A percentile compares a stretch with the other conserved stretches of the same genome.
Evolutionary conservation across 2,329 filamentous ascomycete species (phyloP).

Genomic region (Xylaria sp.): DNA sequence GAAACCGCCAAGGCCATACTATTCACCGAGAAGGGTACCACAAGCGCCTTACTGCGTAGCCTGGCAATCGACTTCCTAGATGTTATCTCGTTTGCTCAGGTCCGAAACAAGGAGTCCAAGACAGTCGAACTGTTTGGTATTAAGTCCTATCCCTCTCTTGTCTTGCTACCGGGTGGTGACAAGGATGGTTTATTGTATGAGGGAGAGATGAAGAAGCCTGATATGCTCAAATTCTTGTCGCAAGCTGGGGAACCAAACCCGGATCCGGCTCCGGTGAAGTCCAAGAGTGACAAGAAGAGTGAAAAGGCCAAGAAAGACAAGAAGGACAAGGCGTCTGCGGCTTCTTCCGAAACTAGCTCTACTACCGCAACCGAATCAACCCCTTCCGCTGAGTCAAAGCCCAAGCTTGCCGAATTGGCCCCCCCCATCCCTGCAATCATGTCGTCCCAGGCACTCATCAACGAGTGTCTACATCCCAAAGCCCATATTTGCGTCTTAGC

Average conservation of each 20-base stretch:
- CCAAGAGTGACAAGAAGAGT: conserved; percentile 38
- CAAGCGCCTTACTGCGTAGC: conserved; percentile 80
- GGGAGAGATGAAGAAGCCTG: conserved; percentile 84
- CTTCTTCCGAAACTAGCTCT: conserved; percentile 42
- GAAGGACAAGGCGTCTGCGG: conserved; percentile 56
- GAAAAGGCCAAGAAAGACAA: conserved; percentile 42
- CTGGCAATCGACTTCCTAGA: conserved; percentile 91
- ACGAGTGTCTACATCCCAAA: conserved; percentile 75
- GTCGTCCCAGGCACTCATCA: conserved; percentile 66
- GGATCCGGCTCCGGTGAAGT: conserved; percentile 53
- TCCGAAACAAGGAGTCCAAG: conserved; percentile 78
- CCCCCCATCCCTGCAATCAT: conserved; percentile 70
- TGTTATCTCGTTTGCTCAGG: conserved; percentile 78
- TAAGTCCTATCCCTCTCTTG: conserved; percentile 76
- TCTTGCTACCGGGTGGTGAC: conserved; percentile 76
- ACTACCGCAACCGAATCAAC: conserved; percentile 46
- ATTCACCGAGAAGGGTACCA: conserved; percentile 92
- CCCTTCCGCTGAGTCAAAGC: conserved; percentile 49
- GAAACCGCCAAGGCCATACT: conserved; percentile 83
- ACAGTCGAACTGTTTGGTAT: conserved; percentile 77
- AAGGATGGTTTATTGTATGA: conserved; percentile 74
- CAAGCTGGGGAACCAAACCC: conserved; percentile 81
- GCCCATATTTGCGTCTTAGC: conserved; percentile 84
- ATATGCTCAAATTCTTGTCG: conserved; percentile 81
- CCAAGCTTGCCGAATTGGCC: conserved; percentile 57